Base-by-base conservation (phyloP, 805 yeast species). In the Cyberlindnera lachancei region DNA sequence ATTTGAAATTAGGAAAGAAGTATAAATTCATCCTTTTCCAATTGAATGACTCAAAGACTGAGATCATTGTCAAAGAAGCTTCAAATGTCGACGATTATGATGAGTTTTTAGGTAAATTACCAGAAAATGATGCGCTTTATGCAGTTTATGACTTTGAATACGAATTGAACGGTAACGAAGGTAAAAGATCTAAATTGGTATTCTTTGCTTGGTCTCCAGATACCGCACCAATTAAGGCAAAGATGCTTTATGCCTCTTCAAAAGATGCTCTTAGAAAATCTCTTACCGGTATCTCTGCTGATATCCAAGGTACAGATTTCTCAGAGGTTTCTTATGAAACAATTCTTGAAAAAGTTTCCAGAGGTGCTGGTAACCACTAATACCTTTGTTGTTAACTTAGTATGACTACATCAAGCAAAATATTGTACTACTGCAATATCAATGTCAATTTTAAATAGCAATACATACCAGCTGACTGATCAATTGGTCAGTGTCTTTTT, bases 231-330 rank as follows among this genome's bases (percentile, higher is more conserved):
- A 79, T 92, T 54, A 82, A 94, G 70, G 62, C 87, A 51, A 92
- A 92, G 82, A 92, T 92, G 98, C 83, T 90, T 42, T 90, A 88
- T 69, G 97, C 98, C 29, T 77, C 96, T n/a, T 88, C 97, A 40
- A 87, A 87, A 67, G 97, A 88, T 53, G 95, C 96, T 30, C 75
- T 92, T 56, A 90, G 97, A 73, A 86, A 95, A 67, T 90, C 98
- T 36, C 72, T 92, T 57, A 90, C 84, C 61, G 98, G 98, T 63
- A 78, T 92, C 48, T 69, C 96, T 36, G 63, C 95, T 48, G 98
- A 92, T 57, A 72, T 92, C 55, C 98, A 92, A 70, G 98, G 97
- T 58, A 92, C 98, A 38, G 98, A 92, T 64, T 88, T 79, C 66
- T 79, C 94, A 42, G 98, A 92, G 73, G 96, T 92, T 48, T 84